These are phyloP conservation scores for Micractinium conductrix DNA, from an alignment of 139 green algal species.

Conservation along the genomic window DNA sequence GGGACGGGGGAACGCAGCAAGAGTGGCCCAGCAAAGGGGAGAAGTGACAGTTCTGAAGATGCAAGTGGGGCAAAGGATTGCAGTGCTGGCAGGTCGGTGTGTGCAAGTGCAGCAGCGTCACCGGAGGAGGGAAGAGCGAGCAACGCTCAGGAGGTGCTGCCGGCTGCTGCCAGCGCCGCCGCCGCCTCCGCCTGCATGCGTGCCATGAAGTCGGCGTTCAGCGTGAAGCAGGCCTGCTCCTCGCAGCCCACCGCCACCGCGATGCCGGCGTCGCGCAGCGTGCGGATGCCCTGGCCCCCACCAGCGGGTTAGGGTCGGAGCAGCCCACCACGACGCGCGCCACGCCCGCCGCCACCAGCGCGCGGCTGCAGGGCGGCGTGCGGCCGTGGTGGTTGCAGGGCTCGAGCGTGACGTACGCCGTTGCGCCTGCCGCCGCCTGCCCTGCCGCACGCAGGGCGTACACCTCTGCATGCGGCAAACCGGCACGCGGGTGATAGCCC, in stretches of 20 bases:
- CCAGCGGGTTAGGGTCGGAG: constrained; percentile 90
- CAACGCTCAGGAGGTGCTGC: not conserved
- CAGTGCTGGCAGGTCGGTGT: too few species aligned
- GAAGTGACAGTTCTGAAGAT: not conserved
- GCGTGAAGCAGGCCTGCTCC: constrained; percentile 62
- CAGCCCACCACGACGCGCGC: constrained; percentile 89
- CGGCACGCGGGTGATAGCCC: constrained; percentile 95
- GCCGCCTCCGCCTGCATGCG: constrained; percentile 62
- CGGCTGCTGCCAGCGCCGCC: not conserved
- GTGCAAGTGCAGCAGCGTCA: too few species aligned
- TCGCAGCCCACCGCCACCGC: constrained; percentile 63
- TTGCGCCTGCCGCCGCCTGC: constrained; percentile 75
- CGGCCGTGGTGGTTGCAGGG: constrained; percentile 97
- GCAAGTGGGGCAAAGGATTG: not conserved
- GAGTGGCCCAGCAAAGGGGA: not conserved
- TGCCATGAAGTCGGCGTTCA: constrained; percentile 91
- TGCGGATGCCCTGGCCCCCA: constrained; percentile 79
- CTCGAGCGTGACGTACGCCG: constrained; percentile 99
- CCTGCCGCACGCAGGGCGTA: constrained; percentile 92
- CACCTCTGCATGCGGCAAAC: constrained; percentile 97
- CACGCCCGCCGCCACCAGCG: constrained; percentile 88
- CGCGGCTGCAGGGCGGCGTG: constrained; percentile 93
- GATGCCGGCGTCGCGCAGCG: constrained; percentile 77
- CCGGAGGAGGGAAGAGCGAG: too few species aligned
- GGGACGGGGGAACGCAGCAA: not conserved